Conservation (phyloP, 2,329 filamentous ascomycete genomes). For the Cladosporium halotolerans region DNA sequence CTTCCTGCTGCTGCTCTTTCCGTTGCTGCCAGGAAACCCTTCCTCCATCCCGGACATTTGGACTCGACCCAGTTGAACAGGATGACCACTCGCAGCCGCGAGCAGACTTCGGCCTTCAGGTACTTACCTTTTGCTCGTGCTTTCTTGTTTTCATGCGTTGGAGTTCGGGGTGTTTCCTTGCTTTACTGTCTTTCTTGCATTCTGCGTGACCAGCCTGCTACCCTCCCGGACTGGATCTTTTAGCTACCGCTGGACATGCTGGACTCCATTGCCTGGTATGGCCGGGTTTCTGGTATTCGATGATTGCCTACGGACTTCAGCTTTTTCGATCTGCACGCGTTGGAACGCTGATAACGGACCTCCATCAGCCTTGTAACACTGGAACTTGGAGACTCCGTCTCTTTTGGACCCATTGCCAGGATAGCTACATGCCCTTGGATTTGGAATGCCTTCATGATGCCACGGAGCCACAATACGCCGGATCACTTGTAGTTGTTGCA, state of each 20-base stretch:
- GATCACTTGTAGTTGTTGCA: constrained; percentile 10
- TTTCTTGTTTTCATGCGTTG: constrained; percentile 15
- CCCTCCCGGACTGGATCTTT: too few relatives aligned
- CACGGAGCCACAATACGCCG: neutral
- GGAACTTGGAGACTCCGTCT: neutral
- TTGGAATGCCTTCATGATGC: neutral
- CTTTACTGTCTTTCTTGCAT: neutral
- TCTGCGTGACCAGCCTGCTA: neutral
- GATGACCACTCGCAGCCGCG: constrained; percentile 34
- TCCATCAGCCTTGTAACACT: too few relatives aligned
- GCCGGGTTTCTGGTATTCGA: neutral
- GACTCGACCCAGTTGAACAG: constrained; percentile 20
- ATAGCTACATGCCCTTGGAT: neutral
- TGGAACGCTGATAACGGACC: too few relatives aligned
- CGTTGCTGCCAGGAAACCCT: constrained; percentile 4
- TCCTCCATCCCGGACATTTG: neutral
- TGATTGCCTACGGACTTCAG: too few relatives aligned
- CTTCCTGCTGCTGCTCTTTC: constrained; percentile 12
- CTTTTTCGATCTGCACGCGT: too few relatives aligned
- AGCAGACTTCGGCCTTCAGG: constrained; percentile 32
- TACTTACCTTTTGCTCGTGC: constrained; percentile 26
- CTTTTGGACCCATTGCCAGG: constrained; percentile 5
- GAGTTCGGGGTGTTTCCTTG: neutral
- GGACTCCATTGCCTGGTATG: neutral
- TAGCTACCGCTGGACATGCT: too few relatives aligned